Evolutionary conservation across 2,329 filamentous ascomycete species (phyloP).

Genomic region (Claviceps africana): DNA sequence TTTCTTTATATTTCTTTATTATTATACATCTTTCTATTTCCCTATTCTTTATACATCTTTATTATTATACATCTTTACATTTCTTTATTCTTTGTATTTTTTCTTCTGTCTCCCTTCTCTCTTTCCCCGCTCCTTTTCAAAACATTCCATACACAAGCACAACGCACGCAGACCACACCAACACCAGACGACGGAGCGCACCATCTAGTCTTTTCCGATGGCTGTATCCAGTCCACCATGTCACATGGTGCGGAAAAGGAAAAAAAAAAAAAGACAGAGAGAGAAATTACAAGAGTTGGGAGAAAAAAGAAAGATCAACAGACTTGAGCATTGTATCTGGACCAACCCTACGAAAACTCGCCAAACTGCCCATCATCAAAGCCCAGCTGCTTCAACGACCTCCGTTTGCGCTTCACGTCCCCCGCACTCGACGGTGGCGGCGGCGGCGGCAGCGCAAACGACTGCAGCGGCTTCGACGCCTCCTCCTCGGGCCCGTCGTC

Average conservation of each 20-base stretch:
- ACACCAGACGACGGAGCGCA: no score
- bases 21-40: no score
- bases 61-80: no score
- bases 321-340: no score
- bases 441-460: slow-evolving; percentile 66
- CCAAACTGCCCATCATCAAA: slow-evolving; percentile 85
- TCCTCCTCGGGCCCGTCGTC: slow-evolving; percentile 4
- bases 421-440: slow-evolving; percentile 40
- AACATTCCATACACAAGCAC: no score
- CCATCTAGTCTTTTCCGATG: no score
- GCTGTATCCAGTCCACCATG: slow-evolving; percentile 1
- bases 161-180: no score
- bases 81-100: no score
- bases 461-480: slow-evolving; percentile 24
- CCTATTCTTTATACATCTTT: no score
- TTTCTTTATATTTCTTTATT: background rate
- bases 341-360: slow-evolving; percentile 64
- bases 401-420: slow-evolving; percentile 46
- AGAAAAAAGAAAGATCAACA: background rate
- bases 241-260: background rate
- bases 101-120: no score
- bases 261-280: background rate
- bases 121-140: no score
- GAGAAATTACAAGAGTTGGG: no score
- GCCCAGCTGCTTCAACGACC: slow-evolving; percentile 50